Percentiles rank a stretch among this genome's conserved stretches.
Evolutionary conservation across 1,284 basidiomycete species (phyloP).

Genomic region (Paramarasmius palmivorus): DNA sequence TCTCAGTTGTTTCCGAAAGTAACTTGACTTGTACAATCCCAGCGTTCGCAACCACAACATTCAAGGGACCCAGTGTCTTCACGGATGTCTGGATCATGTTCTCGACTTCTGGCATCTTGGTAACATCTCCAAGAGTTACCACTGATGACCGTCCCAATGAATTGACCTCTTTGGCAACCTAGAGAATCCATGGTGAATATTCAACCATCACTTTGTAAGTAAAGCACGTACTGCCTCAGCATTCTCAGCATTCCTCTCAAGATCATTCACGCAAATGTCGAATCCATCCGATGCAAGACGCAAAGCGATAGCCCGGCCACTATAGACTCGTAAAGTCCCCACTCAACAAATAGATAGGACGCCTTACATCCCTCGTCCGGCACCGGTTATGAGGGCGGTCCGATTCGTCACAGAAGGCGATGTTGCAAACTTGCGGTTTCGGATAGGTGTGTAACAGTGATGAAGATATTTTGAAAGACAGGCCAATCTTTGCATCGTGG

Average conservation of each 20-base stretch:
- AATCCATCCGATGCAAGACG: conserved; percentile 14
- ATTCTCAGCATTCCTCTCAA: conserved; percentile 5
- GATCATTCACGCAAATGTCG: conserved; percentile 15
- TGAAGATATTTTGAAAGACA: no score
- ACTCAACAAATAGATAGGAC: neutral
- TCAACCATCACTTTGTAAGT: neutral
- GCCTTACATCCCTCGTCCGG: conserved; percentile 14
- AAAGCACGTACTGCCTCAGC: conserved; percentile 7
- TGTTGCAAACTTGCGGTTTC: no score
- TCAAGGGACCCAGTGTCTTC: conserved; percentile 10
- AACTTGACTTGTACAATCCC: conserved; percentile 15
- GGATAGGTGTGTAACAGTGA: no score
- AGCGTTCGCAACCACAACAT: conserved; percentile 18
- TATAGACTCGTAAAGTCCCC: neutral
- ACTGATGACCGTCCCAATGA: conserved; percentile 11
- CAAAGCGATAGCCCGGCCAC: conserved; percentile 13
- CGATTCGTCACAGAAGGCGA: neutral
- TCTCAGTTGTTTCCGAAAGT: conserved; percentile 11
- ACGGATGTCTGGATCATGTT: conserved; percentile 12
- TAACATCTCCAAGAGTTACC: conserved; percentile 12
- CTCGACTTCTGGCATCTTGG: conserved; percentile 12
- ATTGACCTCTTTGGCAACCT: conserved; percentile 15
- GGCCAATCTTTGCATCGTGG: no score
- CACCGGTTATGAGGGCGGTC: conserved; percentile 13
- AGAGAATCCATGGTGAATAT: neutral